Percentiles rank a stretch among this genome's conserved stretches.
Conservation (phyloP, 2,329 filamentous ascomycete genomes). For the Pseudopyricularia cyperi region DNA sequence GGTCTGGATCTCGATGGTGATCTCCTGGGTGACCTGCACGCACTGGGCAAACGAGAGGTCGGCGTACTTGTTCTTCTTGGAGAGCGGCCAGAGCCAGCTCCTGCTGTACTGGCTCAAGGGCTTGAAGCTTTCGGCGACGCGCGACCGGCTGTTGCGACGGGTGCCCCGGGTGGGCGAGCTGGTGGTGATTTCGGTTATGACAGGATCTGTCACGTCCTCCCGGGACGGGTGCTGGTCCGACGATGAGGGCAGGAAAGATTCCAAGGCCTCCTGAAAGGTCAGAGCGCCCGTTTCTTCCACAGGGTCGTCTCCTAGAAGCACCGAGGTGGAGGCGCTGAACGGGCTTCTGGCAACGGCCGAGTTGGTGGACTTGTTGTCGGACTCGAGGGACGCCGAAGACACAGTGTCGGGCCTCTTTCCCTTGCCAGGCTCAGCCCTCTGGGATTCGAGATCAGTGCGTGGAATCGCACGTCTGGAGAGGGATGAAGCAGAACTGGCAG, state of each 20-base stretch:
- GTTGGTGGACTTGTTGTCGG: background rate
- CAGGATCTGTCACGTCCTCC: background rate
- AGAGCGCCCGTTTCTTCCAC: background rate
- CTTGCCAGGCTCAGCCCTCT: background rate
- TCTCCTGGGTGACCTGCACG: conserved; percentile 1
- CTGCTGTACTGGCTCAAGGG: background rate
- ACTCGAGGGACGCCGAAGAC: background rate
- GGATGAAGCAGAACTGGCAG: background rate
- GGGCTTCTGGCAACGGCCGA: background rate
- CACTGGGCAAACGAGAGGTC: background rate
- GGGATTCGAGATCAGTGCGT: background rate
- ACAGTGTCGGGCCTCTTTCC: background rate
- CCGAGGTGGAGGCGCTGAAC: background rate
- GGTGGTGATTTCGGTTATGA: background rate
- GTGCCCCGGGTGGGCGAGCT: background rate
- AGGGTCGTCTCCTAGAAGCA: background rate
- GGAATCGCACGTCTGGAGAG: background rate
- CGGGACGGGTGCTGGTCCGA: background rate
- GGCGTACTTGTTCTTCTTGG: background rate
- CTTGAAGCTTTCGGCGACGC: background rate
- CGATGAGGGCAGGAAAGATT: background rate
- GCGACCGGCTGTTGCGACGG: background rate
- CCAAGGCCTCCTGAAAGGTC: background rate
- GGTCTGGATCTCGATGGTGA: background rate
- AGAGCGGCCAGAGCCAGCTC: background rate